phyloP scores from a whole-genome alignment of 2,329 filamentous ascomycete genomes.

The Alternaria gaisen region DNA sequence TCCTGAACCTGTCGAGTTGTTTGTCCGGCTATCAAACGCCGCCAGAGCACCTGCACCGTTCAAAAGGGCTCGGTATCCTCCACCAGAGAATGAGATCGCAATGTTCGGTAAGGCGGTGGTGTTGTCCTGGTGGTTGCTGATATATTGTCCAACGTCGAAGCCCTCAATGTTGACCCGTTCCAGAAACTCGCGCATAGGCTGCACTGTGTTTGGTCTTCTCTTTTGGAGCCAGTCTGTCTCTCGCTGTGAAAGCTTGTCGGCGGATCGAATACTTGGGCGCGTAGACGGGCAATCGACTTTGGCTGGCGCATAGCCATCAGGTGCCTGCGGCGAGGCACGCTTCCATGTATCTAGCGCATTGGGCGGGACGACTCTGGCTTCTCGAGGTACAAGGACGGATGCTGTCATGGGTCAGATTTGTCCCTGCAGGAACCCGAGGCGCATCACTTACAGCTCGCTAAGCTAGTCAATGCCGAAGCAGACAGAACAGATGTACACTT shows the following conservation, averaged over 20 bases:
- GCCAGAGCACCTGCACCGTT: slow-evolving; percentile 82
- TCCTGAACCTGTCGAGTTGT: slow-evolving; percentile 67
- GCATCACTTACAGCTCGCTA: slow-evolving; percentile 41
- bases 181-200: slow-evolving; percentile 79
- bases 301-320: slow-evolving; percentile 76
- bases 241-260: slow-evolving; percentile 68
- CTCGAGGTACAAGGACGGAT: slow-evolving; percentile 35
- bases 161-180: slow-evolving; percentile 75
- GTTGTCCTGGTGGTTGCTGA: slow-evolving; percentile 67
- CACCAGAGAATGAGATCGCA: slow-evolving; percentile 80
- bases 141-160: slow-evolving; percentile 79
- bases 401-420: slow-evolving; percentile 37
- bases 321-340: slow-evolving; percentile 63
- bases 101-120: slow-evolving; percentile 70
- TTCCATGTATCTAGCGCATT: slow-evolving; percentile 34
- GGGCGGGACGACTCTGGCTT: slow-evolving; percentile 30
- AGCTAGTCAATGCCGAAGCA: slow-evolving; percentile 40
- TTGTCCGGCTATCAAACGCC: slow-evolving; percentile 79
- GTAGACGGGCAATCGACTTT: slow-evolving; percentile 72
- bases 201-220: slow-evolving; percentile 75
- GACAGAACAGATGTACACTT: slow-evolving; percentile 38
- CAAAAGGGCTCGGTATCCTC: slow-evolving; percentile 86
- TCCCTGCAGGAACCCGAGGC: slow-evolving; percentile 1
- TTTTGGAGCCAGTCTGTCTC: slow-evolving; percentile 78
- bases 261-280: slow-evolving; percentile 74